Conservation (phyloP, 305 asterid species). For the Lippia alba region DNA sequence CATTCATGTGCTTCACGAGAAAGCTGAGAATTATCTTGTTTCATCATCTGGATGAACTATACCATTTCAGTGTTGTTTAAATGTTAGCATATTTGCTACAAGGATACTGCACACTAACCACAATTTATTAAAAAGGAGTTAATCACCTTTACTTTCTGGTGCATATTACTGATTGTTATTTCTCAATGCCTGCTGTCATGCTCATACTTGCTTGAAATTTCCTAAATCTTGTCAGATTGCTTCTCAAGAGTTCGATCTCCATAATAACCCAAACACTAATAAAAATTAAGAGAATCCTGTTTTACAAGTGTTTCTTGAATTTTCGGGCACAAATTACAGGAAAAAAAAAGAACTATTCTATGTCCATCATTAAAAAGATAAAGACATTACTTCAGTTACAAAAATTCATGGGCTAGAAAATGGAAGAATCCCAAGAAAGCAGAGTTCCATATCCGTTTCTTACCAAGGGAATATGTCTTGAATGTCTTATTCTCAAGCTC, state of each 20-base stretch:
- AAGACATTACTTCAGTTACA: not conserved
- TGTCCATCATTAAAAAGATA: slow-evolving; percentile 5
- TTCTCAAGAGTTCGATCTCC: slow-evolving; percentile 73
- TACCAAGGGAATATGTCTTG: slow-evolving; percentile 82
- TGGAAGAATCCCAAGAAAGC: slow-evolving; percentile 12
- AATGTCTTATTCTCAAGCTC: slow-evolving; percentile 88
- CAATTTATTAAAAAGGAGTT: slow-evolving; percentile 15
- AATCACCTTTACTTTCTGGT: slow-evolving; percentile 75
- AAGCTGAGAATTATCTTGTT: slow-evolving; percentile 77
- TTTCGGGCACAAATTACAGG: too few relatives aligned
- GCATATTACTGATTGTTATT: slow-evolving; percentile 57
- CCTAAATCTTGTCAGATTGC: slow-evolving; percentile 63
- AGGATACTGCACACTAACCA: not conserved
- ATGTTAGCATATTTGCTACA: not conserved
- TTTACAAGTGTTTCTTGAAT: too few relatives aligned
- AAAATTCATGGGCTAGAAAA: slow-evolving; percentile 9
- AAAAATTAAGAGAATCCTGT: too few relatives aligned
- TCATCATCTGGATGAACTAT: slow-evolving; percentile 69
- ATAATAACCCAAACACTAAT: not conserved
- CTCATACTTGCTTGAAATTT: slow-evolving; percentile 71
- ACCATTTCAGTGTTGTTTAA: slow-evolving; percentile 21
- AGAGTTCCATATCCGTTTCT: slow-evolving; percentile 27
- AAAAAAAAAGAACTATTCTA: too few relatives aligned
- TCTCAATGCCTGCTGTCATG: slow-evolving; percentile 69
- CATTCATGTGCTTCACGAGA: slow-evolving; percentile 93